Conservation (phyloP, 768 basidiomycete genomes). For the Hydnum rufescens region DNA sequence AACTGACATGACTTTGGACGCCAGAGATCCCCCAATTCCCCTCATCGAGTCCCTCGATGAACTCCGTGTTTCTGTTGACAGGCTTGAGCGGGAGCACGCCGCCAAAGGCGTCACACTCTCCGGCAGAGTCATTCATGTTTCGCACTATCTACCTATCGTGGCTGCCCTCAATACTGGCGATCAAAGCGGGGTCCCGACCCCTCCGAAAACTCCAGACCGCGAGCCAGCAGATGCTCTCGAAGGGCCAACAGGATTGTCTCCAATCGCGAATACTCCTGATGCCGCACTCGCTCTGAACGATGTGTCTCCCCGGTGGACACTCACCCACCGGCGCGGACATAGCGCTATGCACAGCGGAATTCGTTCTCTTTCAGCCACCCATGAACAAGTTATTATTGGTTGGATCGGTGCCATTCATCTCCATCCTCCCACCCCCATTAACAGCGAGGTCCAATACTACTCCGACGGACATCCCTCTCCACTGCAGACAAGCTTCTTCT, state of each 20-base stretch:
- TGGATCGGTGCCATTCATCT: slow-evolving; percentile 78
- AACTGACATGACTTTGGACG: no score
- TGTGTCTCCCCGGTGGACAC: slow-evolving; percentile 32
- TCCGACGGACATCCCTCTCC: slow-evolving; percentile 6
- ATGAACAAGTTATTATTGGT: slow-evolving; percentile 82
- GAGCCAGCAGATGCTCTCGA: slow-evolving; percentile 24
- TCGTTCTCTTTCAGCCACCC: slow-evolving; percentile 56
- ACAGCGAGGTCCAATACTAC: slow-evolving; percentile 3
- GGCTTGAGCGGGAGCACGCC: slow-evolving; percentile 52
- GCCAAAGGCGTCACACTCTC: slow-evolving; percentile 54
- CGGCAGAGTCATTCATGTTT: slow-evolving; percentile 81
- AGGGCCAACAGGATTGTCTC: slow-evolving; percentile 11
- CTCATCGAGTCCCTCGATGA: slow-evolving; percentile 22
- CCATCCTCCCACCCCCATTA: slow-evolving; percentile 17
- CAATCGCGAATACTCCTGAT: slow-evolving; percentile 9
- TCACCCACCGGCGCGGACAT: slow-evolving; percentile 70
- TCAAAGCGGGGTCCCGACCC: slow-evolving; percentile 25
- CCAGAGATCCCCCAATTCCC: background rate
- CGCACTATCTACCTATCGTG: slow-evolving; percentile 70
- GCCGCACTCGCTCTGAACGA: slow-evolving; percentile 11
- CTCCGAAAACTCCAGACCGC: slow-evolving; percentile 61
- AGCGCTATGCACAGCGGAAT: slow-evolving; percentile 92
- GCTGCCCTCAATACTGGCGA: slow-evolving; percentile 28
- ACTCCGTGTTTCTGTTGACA: slow-evolving; percentile 49
- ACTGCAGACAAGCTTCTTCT: slow-evolving; percentile 40